Evolutionary conservation across 208 protist species (phyloP).

Genomic region (Acanthamoeba lenticulata): DNA sequence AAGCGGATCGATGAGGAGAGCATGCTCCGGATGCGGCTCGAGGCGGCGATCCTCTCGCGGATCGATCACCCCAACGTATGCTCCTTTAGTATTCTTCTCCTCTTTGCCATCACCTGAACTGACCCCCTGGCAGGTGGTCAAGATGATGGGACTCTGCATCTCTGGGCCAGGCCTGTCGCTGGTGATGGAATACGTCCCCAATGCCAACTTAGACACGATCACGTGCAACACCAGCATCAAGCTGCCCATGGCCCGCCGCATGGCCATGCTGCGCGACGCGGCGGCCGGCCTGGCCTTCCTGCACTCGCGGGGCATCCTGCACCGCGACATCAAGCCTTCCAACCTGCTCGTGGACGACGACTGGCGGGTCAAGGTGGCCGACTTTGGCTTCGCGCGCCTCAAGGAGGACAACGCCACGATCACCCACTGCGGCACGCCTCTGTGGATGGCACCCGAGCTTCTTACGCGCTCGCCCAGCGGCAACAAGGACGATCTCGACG

Average conservation of each 20-base stretch:
- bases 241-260: background rate
- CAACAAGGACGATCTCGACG: too few relatives aligned
- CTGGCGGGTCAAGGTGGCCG: background rate
- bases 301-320: background rate
- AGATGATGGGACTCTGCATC: slow-evolving; percentile 48
- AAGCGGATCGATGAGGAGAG: background rate
- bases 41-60: slow-evolving; percentile 23
- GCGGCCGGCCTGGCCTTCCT: background rate
- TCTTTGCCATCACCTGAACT: too few relatives aligned
- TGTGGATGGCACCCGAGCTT: slow-evolving; percentile 20
- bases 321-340: background rate
- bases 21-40: background rate
- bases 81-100: too few relatives aligned
- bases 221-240: background rate
- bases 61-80: slow-evolving; percentile 44
- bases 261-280: slow-evolving; percentile 3
- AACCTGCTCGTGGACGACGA: background rate
- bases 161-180: background rate
- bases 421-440: background rate
- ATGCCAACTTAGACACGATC: background rate
- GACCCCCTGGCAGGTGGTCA: too few relatives aligned
- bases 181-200: slow-evolving; percentile 18
- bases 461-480: background rate
- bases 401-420: background rate
- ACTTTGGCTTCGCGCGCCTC: background rate